Evolutionary conservation across 1,139 yeast genomes (phyloP).

Genomic region (Scheffersomyces titani): DNA sequence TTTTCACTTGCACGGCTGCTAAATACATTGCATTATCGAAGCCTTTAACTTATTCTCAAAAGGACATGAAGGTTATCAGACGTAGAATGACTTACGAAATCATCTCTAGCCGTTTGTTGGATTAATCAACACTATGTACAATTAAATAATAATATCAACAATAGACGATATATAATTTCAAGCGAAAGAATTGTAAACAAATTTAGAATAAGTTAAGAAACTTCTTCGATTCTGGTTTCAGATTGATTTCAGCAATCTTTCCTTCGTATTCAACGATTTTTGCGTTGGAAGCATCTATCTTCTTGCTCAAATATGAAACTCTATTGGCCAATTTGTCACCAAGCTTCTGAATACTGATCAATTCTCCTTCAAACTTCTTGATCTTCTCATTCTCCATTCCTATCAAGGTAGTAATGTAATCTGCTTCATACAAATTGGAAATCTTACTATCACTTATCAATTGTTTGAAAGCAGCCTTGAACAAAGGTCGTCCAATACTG

Average conservation of each 20-base stretch:
- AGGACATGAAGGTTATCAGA: constrained; percentile 71
- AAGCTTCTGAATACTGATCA: constrained; percentile 54
- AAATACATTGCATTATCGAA: constrained; percentile 54
- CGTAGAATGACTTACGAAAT: constrained; percentile 67
- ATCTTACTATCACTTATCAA: constrained; percentile 60
- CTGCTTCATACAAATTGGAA: constrained; percentile 63
- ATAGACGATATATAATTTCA: not conserved
- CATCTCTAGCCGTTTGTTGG: constrained; percentile 21
- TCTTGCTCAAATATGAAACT: constrained; percentile 62
- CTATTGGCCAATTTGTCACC: constrained; percentile 60
- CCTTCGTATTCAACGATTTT: constrained; percentile 47
- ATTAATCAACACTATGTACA: constrained; percentile 2
- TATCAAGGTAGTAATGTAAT: constrained; percentile 56
- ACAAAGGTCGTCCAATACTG: constrained; percentile 82
- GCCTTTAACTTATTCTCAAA: constrained; percentile 57
- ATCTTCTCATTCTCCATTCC: constrained; percentile 66
- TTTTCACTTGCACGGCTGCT: constrained; percentile 82
- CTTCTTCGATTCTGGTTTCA: constrained; percentile 11
- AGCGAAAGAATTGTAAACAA: not conserved
- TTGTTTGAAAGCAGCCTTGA: constrained; percentile 72
- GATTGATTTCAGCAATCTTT: constrained; percentile 20
- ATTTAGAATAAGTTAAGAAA: not conserved
- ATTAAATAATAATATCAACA: not conserved
- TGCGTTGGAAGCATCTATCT: constrained; percentile 58
- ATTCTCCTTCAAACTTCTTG: constrained; percentile 66